A percentile compares a stretch with the other conserved stretches of the same genome.
These are phyloP conservation scores for Uronychia setigera DNA, from an alignment of 73 alveolate species.

Conservation along the genomic window DNA sequence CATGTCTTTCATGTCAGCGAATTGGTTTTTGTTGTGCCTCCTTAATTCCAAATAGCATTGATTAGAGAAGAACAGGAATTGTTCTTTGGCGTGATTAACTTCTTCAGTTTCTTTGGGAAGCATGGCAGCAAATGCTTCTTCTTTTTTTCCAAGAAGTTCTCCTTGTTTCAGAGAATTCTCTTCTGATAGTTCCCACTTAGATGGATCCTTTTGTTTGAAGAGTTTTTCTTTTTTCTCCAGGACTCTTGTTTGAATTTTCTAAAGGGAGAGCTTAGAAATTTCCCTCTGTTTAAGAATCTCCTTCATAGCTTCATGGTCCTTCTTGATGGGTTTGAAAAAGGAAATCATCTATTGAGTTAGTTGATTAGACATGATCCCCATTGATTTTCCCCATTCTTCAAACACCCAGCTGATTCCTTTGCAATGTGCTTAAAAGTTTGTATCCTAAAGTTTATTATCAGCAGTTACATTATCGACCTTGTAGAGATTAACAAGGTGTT, in stretches of 20 bases:
- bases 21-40: not conserved
- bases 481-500: not conserved
- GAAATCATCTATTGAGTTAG: not conserved
- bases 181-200: slow-evolving; percentile 10
- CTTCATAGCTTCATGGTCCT: not conserved
- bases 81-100: not conserved
- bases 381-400: slow-evolving; percentile 11
- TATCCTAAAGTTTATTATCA: not conserved
- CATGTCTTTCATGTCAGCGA: not conserved
- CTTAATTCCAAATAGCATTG: not conserved
- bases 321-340: not conserved
- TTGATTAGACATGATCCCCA: not conserved
- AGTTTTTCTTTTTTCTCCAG: slow-evolving; percentile 7
- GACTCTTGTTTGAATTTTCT: not conserved
- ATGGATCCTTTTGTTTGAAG: slow-evolving; percentile 2
- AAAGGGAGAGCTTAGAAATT: not conserved
- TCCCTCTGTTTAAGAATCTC: not conserved
- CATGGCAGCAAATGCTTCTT: slow-evolving; percentile 1
- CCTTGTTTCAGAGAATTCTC: not conserved
- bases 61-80: not conserved
- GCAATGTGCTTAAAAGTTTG: not conserved
- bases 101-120: slow-evolving; percentile 7
- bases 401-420: not conserved
- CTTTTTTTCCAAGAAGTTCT: not conserved
- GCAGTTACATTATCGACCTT: not conserved